Conservation (phyloP, 768 basidiomycete genomes). For the Pulveroboletus sp. region DNA sequence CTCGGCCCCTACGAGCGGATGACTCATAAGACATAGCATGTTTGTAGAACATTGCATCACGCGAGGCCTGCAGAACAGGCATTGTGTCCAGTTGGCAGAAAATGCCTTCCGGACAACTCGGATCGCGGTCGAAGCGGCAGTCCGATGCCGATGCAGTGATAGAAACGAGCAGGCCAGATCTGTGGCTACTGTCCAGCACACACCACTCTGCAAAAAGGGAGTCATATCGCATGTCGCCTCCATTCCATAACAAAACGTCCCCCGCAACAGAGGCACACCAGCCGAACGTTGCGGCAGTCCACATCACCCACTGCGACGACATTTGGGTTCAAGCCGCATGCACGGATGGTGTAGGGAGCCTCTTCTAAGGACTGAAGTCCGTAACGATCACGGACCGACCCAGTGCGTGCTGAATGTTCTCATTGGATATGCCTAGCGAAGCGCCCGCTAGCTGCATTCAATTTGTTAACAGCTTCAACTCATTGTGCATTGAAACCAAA, state of each 20-base stretch:
- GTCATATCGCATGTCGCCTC: constrained; percentile 11
- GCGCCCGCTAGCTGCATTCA: too few relatives aligned
- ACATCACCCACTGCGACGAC: neutral
- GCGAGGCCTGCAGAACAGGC: constrained; percentile 7
- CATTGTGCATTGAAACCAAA: neutral
- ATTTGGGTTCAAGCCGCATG: constrained; percentile 1
- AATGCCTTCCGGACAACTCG: neutral
- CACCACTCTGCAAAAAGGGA: neutral
- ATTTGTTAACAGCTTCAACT: too few relatives aligned
- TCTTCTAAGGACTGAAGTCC: neutral
- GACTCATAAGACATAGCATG: constrained; percentile 2
- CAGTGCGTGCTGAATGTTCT: neutral
- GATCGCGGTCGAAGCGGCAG: too few relatives aligned
- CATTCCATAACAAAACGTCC: constrained; percentile 13
- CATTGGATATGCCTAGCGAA: too few relatives aligned
- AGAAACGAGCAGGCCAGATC: too few relatives aligned
- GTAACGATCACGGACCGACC: neutral
- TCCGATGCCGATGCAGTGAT: too few relatives aligned
- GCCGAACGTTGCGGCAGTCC: constrained; percentile 5
- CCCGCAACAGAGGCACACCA: constrained; percentile 11
- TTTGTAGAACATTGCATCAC: neutral
- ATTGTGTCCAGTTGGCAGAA: constrained; percentile 5
- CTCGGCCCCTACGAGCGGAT: neutral
- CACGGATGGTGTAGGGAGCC: neutral
- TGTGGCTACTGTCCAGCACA: too few relatives aligned